Base-by-base conservation (phyloP, 257 asterid species). In the Solanum paucissectum region DNA sequence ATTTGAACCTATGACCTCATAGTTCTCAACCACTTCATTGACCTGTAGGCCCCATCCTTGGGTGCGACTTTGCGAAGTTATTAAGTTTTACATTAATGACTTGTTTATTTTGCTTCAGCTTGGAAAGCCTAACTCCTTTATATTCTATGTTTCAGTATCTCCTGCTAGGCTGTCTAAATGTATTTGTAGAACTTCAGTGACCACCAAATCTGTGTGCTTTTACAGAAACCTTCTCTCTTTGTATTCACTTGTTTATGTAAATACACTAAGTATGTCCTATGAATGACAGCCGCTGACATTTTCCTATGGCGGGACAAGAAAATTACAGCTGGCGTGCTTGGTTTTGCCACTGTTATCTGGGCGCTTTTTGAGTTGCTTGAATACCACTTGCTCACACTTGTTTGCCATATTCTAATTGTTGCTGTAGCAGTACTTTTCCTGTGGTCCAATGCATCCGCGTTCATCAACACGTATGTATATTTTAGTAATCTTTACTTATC, bases 291-390 rank as follows among this genome's bases (percentile, higher is more conserved):
- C 87, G 99, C 99, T 91, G 98, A 95, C 86, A 89, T 96, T 89
- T 94, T 94, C 91, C 91, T 96, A 32, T 96, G 98, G 99, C 92
- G 94, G 92, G 95, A 96, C 93, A 94, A 94, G 94, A 96, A 95
- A 87, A 79, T 94, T 87, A 84, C 99, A n/a, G 95, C 92, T 86
- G 92, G 95, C 29, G 97, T 96, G 77, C 92, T 96, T 55, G 98
- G 98, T 87, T 86, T 96, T 88, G 98, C 93, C 40, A 96, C 98
- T 75, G 93, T 94, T 79, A 89, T 95, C 87, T 96, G 98, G 98
- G 96, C 94, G 91, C 94, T 96, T 64, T 96, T 95, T 87, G 99
- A 96, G 90, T 91, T 96, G 95, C 92, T 95, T 84, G 95, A 96
- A 75, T 96, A 96, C 88, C 98, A 96, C 88, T 89, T 96, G 91